Evolutionary conservation across 1,139 yeast species (phyloP), one percentile per base, ranked within the genome.

Genomic region (Debaryomyces sp.): DNA sequence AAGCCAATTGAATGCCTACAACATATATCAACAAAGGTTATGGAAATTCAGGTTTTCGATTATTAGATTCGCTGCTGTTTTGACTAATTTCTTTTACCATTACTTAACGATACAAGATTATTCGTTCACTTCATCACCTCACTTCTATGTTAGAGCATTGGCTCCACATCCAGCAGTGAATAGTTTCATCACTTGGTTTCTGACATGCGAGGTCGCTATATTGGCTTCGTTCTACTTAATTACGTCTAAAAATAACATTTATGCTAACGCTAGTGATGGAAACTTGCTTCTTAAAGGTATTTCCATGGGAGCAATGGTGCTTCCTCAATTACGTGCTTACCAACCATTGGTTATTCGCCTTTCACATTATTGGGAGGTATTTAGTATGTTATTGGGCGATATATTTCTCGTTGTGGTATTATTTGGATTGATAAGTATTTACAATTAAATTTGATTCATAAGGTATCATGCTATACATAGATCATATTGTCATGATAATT

Each of bases 351-450:
- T 74, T 15, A 58, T 62, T 22, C 62, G 61, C 27, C 50, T 65
- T n/a, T 61, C 74, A 53, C 68, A 67, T 10, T 75, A 74, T 58
- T 70, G 71, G 64, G 77, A 71, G 39, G 56, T 75, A 3, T 54
- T 73, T 18, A 64, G 70, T 27, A 73, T 75, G 58, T 51, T 76
- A 27, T 44, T 73, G 30, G 73, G 73, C 9, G 81, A 75, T 55
- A 47, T 75, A 36, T 64, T 73, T 23, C 63, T 75, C 35, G 64
- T 74, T 26, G 67, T 73, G 32, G 68, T 76, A 15, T 59, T 74
- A 45, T 75, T 75, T 55, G 81, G 80, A 1, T 51, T 75, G 29
- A 51, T 64, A 17, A 75, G 78, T 56, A 57, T 53, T 39, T 44
- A 48, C 40, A 37, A 55, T 46, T 30, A 47, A 42, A 45, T 27